Conservation (phyloP, 164 flowering plant species). For the Vitis riparia region DNA sequence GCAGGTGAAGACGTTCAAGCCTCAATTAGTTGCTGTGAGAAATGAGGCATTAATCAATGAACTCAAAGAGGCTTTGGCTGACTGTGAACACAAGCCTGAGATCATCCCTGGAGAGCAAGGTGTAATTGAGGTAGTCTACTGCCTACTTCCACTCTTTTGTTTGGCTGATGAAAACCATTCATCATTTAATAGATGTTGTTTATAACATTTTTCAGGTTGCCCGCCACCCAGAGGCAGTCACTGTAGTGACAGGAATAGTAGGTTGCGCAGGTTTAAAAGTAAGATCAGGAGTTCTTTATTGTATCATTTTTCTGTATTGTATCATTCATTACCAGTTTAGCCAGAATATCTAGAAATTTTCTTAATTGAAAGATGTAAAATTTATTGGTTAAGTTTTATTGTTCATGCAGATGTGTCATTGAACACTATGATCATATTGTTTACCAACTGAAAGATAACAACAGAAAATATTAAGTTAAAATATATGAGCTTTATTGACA, state of each 20-base stretch:
- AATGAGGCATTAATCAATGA: conserved; percentile 73
- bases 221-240: conserved; percentile 91
- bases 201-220: conserved; percentile 69
- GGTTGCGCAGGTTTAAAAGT: conserved; percentile 99
- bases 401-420: not conserved
- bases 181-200: not conserved
- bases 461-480: not conserved
- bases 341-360: too few relatives aligned
- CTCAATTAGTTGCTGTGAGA: conserved; percentile 81
- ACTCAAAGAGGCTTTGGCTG: conserved; percentile 87
- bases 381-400: not conserved
- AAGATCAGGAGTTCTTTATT: conserved; percentile 5
- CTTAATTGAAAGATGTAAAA: too few relatives aligned
- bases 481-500: too few relatives aligned
- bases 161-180: conserved; percentile 7
- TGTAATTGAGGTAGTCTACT: conserved; percentile 66
- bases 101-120: conserved; percentile 96
- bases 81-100: conserved; percentile 79
- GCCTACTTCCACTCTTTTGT: not conserved
- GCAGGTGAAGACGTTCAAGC: conserved; percentile 83
- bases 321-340: too few relatives aligned
- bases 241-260: conserved; percentile 98
- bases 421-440: not conserved
- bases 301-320: not conserved
- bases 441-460: not conserved